Evolutionary conservation across 2,329 filamentous ascomycete species (phyloP).

Genomic region (Botryosphaeria dothidea): DNA sequence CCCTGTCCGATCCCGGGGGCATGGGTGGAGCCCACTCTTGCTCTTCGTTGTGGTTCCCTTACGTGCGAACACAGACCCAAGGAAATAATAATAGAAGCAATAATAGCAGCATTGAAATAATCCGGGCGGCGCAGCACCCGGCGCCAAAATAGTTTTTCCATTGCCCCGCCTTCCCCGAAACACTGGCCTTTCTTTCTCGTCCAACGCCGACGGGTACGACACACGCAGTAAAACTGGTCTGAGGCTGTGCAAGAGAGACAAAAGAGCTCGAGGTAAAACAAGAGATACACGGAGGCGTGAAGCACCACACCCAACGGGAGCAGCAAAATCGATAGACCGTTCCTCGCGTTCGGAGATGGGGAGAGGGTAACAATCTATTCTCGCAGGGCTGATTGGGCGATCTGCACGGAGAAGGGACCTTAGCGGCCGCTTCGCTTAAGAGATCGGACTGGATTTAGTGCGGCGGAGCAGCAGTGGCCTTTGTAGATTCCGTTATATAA

Average conservation of each 20-base stretch:
- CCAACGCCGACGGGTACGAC: too few species aligned
- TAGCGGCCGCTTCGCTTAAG: not conserved
- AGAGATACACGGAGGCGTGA: too few species aligned
- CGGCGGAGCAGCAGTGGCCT: not conserved
- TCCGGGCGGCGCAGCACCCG: not conserved
- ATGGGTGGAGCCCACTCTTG: too few species aligned
- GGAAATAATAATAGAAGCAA: not conserved
- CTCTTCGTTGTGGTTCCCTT: not conserved
- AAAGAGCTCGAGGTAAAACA: too few species aligned
- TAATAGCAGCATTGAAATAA: not conserved
- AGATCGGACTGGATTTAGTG: not conserved
- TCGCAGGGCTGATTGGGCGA: not conserved
- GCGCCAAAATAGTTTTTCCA: not conserved
- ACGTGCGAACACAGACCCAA: not conserved
- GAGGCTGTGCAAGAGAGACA: too few species aligned
- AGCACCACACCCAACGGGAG: too few species aligned
- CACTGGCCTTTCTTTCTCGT: not conserved
- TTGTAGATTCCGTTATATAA: not conserved
- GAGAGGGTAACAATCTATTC: not conserved
- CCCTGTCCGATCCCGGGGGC: too few species aligned
- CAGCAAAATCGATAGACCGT: not conserved
- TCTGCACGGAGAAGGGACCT: not conserved
- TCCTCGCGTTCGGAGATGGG: not conserved
- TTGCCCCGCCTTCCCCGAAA: not conserved
- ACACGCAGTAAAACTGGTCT: too few species aligned